phyloP scores from a whole-genome alignment of 2,329 filamentous ascomycete species.

The Colletotrichum cordylinicola region DNA sequence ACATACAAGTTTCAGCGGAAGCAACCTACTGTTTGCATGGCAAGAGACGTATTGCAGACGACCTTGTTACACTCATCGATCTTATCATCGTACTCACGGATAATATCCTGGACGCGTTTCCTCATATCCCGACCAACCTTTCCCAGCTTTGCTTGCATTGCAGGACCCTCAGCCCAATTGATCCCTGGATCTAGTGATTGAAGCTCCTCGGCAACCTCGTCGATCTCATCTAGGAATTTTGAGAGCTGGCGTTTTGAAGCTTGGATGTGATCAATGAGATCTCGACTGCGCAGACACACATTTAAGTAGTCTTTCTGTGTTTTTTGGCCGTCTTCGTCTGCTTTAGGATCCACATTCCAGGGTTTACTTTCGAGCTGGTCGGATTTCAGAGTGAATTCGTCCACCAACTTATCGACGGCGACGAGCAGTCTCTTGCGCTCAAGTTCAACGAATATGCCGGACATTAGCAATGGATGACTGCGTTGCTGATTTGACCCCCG shows the following conservation, averaged over 20 bases:
- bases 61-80: slow-evolving; percentile 32
- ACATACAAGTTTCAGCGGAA: not conserved
- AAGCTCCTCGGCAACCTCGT: not conserved
- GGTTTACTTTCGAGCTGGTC: not conserved
- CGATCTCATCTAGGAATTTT: not conserved
- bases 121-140: not conserved
- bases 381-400: not conserved
- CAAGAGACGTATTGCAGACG: slow-evolving; percentile 28
- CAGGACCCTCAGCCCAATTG: no score
- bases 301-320: not conserved
- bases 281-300: not conserved
- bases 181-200: rapidly evolving
- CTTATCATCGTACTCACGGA: slow-evolving; percentile 31
- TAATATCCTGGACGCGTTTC: slow-evolving; percentile 25
- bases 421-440: not conserved
- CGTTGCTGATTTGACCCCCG: not conserved
- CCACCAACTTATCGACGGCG: not conserved
- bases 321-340: not conserved
- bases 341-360: not conserved
- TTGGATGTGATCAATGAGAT: not conserved
- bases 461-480: not conserved
- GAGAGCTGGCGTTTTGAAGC: not conserved
- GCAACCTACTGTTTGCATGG: slow-evolving; percentile 29
- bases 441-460: not conserved
- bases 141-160: not conserved